phyloP scores from a whole-genome alignment of 2,329 filamentous ascomycete species.

The Blastomyces gilchristii region DNA sequence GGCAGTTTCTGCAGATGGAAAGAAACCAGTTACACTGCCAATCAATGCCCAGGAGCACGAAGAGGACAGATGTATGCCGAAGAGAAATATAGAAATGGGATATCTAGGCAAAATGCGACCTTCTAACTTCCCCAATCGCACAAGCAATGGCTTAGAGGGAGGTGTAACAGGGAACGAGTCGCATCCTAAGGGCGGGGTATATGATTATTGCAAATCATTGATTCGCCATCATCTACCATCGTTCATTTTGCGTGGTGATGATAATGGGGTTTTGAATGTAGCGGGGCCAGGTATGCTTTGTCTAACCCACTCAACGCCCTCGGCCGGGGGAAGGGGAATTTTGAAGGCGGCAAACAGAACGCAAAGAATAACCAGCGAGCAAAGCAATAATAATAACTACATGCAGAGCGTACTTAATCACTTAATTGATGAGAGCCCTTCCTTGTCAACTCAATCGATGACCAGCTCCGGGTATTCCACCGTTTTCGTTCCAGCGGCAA shows the following conservation, averaged over 20 bases:
- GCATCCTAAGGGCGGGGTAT: neutral
- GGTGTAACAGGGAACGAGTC: neutral
- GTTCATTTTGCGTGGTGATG: neutral
- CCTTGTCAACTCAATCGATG: no score
- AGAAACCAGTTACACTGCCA: neutral
- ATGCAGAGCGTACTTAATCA: neutral
- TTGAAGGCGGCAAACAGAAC: neutral
- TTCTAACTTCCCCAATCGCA: neutral
- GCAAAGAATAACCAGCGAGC: neutral
- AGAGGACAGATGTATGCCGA: neutral
- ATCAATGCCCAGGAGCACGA: neutral
- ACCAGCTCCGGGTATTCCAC: neutral
- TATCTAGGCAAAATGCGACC: neutral
- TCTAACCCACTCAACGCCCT: neutral
- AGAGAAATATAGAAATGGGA: neutral
- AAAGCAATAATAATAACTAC: neutral
- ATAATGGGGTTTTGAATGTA: neutral
- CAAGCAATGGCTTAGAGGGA: neutral
- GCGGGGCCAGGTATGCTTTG: neutral
- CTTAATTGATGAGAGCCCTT: neutral
- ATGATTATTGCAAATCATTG: neutral
- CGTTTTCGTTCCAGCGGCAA: neutral
- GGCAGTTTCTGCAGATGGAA: neutral
- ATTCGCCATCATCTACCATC: neutral
- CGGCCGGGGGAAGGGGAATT: neutral